Conservation (phyloP, 352 stramenopile genomes). For the Hyaloperonospora brassicae region DNA sequence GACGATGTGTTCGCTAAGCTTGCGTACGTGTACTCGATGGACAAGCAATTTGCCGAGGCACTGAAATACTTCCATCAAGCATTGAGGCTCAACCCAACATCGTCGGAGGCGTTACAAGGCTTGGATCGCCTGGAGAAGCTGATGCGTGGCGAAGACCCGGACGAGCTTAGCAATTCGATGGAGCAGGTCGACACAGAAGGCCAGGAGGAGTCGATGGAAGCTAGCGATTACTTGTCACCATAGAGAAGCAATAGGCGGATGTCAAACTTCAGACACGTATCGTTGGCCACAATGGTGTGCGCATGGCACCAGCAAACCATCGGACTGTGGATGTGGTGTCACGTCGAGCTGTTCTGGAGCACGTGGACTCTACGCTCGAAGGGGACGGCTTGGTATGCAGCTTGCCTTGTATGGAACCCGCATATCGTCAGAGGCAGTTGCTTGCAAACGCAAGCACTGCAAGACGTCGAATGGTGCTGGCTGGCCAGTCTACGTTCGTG, state of each 20-base stretch:
- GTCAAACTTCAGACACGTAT: neutral
- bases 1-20: conserved; percentile 76
- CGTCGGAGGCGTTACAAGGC: conserved; percentile 37
- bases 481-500: too few relatives aligned
- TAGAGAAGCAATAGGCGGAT: conserved; percentile 7
- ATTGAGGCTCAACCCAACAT: conserved; percentile 50
- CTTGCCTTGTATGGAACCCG: too few relatives aligned
- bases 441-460: too few relatives aligned
- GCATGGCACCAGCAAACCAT: neutral
- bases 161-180: conserved; percentile 58
- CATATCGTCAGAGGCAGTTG: too few relatives aligned
- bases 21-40: conserved; percentile 57
- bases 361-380: neutral
- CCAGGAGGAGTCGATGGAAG: conserved; percentile 46
- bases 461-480: neutral
- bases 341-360: neutral
- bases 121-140: conserved; percentile 74
- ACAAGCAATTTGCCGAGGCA: conserved; percentile 60
- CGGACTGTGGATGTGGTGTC: too few relatives aligned
- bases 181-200: conserved; percentile 51
- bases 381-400: neutral
- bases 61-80: conserved; percentile 64
- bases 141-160: conserved; percentile 66
- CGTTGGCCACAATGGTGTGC: neutral
- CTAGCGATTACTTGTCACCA: conserved; percentile 37